These are phyloP conservation scores for Arabidopsis arenosa DNA, from an alignment of 345 rosid genomes.

Conservation along the genomic window DNA sequence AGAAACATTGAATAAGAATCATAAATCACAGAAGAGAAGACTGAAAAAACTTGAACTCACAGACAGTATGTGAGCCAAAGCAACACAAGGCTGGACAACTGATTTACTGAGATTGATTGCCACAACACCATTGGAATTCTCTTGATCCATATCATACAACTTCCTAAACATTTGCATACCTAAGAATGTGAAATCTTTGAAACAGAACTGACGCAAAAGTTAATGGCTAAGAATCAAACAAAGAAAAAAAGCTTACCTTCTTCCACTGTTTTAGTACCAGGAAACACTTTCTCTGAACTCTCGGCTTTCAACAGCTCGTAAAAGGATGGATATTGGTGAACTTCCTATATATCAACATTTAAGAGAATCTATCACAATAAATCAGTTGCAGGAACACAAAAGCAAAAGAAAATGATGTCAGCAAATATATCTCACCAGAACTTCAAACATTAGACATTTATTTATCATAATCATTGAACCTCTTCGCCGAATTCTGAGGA, in stretches of 20 bases:
- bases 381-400: conserved; percentile 16
- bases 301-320: conserved; percentile 65
- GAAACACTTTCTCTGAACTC: conserved; percentile 64
- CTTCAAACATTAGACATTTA: conserved; percentile 63
- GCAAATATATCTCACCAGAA: conserved; percentile 56
- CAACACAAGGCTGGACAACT: conserved; percentile 39
- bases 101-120: conserved; percentile 41
- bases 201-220: neutral
- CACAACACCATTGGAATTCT: conserved; percentile 35
- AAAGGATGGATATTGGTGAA: conserved; percentile 56
- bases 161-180: conserved; percentile 34
- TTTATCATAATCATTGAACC: conserved; percentile 62
- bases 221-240: neutral
- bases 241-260: conserved; percentile 55
- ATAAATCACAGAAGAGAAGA: conserved; percentile 6
- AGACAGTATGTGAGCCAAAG: conserved; percentile 43
- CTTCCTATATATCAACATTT: conserved; percentile 49
- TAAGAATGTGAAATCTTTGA: conserved; percentile 8
- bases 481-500: conserved; percentile 51
- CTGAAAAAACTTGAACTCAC: conserved; percentile 28
- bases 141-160: conserved; percentile 34
- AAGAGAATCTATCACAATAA: conserved; percentile 8
- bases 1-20: neutral
- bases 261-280: conserved; percentile 58
- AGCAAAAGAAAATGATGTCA: conserved; percentile 10